Percentiles rank a stretch among this genome's conserved stretches.
These are phyloP conservation scores for Iberis pinnata DNA, from an alignment of 345 rosid genomes.

Conservation along the genomic window DNA sequence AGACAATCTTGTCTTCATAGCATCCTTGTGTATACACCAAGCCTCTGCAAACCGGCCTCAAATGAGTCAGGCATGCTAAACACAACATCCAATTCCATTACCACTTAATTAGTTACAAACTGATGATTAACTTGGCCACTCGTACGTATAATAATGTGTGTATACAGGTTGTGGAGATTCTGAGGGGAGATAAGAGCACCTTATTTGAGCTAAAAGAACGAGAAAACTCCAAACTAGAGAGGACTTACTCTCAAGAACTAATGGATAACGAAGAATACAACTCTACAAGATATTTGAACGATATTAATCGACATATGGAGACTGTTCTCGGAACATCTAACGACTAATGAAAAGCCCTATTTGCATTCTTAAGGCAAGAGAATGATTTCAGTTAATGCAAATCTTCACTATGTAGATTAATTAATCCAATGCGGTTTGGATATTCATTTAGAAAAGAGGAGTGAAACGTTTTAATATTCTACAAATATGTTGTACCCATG, in stretches of 20 bases:
- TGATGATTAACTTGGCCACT: not conserved
- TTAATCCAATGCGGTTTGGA: not conserved
- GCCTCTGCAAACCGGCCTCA: conserved; percentile 58
- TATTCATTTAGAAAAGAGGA: conserved; percentile 10
- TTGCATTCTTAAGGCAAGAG: not conserved
- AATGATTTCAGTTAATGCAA: not conserved
- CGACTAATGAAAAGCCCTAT: conserved; percentile 8
- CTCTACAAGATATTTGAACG: conserved; percentile 48
- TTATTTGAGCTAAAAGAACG: conserved; percentile 32
- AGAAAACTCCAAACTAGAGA: conserved; percentile 31
- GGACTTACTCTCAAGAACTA: conserved; percentile 70
- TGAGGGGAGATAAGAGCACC: conserved; percentile 45
- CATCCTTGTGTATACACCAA: conserved; percentile 56
- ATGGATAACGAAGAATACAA: conserved; percentile 64
- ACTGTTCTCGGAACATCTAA: conserved; percentile 38
- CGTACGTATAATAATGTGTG: not conserved
- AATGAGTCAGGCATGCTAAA: conserved; percentile 56
- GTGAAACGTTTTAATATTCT: not conserved
- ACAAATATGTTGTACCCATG: conserved; percentile 19
- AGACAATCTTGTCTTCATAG: conserved; percentile 38
- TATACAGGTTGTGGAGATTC: conserved; percentile 48
- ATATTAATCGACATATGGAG: conserved; percentile 55
- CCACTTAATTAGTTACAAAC: not conserved
- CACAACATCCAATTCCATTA: not conserved
- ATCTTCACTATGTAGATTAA: conserved; percentile 17